Evolutionary conservation across 2,329 filamentous ascomycete genomes (phyloP), one percentile per base, ranked within the genome.

Genomic region (Zymoseptoria pseudotritici): DNA sequence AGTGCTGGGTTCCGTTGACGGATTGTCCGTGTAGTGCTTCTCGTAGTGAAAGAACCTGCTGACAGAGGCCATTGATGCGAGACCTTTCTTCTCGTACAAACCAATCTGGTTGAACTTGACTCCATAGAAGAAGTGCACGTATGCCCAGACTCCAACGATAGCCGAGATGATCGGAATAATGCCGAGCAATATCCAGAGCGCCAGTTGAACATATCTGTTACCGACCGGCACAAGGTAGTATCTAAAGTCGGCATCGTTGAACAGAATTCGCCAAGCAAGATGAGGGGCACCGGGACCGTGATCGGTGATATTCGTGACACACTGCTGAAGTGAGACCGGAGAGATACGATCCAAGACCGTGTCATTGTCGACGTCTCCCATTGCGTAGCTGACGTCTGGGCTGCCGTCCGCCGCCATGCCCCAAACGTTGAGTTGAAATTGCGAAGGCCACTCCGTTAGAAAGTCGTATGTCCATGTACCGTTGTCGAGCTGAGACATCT

Each of bases 381-480:
- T 82, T 2, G 85, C 79, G 58, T 77, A 79, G 7, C 80, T 80
- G 61, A 83, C 78, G 70, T 88, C 85, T 0, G 85, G 84, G 65
- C 82, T 74, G 20, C 84, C 83, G 70, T 86, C 80, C 0, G 81
- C 79, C 66, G 87, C 85, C 69, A 87, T 83, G 56, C 85, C 86
- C 85, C 86, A 88, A 4, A 86, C 78, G 64, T 87, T 88, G 60
- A 87, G 73, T 66, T 87, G 84, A 58, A 84, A 80, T 54, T 80
- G 74, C 2, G 81, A 80, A 5, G 85, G 85, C 80, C 83, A 88
- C 67, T 88, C 85, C 3, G 79, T 77, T 78, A 86, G 81, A 61
- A 86, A 83, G 63, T 83, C 77, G 65, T 82, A 83, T 20, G 77
- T 74, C 86, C 86, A 88, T 2, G 74, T 72, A 56, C 83, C 77